Evolutionary conservation across 345 rosid genomes (phyloP).

Genomic region (Salix koriyanagi): DNA sequence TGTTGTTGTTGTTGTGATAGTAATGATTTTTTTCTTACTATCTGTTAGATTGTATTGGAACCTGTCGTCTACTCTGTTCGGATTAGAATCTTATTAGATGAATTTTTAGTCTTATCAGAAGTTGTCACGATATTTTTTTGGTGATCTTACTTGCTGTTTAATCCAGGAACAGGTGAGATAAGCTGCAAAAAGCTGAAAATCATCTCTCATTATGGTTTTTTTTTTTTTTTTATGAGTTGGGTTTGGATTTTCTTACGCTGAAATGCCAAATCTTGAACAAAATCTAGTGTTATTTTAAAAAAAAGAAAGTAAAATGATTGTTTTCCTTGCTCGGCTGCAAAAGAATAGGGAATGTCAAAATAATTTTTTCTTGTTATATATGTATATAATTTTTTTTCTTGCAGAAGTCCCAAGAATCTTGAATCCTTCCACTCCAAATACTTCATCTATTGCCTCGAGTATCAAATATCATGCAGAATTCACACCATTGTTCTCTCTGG

Average conservation of each 20-base stretch:
- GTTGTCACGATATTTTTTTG: background rate
- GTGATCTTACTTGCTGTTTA: background rate
- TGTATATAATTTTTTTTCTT: conserved; percentile 4
- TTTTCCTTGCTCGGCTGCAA: background rate
- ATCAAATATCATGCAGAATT: conserved; percentile 71
- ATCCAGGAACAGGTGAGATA: background rate
- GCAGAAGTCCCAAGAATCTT: conserved; percentile 23
- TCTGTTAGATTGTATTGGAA: background rate
- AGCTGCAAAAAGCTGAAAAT: background rate
- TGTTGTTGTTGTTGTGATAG: too few species aligned
- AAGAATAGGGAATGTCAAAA: background rate
- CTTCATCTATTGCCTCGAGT: conserved; percentile 52
- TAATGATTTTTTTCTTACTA: too few species aligned
- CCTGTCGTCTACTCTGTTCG: background rate
- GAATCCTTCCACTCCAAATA: conserved; percentile 39
- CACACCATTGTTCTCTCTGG: conserved; percentile 66
- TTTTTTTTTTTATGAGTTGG: background rate
- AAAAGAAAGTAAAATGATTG: too few species aligned
- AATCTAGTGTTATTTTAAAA: too few species aligned
- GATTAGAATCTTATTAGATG: background rate
- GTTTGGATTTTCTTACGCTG: background rate
- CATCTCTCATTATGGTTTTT: background rate
- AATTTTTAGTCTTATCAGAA: background rate
- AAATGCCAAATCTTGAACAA: background rate
- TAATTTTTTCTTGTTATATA: background rate